Evolutionary conservation across 2,329 filamentous ascomycete genomes (phyloP).

Genomic region (Cladophialophora carrionii): DNA sequence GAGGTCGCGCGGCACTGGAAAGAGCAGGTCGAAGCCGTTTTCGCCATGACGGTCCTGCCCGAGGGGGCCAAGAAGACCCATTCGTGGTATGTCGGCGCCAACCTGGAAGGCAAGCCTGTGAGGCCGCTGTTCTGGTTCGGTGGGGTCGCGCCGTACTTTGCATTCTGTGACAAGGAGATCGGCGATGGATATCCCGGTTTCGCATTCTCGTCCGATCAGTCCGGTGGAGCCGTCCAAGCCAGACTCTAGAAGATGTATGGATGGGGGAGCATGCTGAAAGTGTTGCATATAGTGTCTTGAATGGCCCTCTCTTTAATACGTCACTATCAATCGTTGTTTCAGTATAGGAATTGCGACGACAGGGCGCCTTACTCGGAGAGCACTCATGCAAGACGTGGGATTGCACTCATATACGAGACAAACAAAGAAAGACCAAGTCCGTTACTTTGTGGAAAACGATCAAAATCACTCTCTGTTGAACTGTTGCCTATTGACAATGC

Average conservation of each 20-base stretch:
- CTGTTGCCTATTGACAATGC: conserved; percentile 18
- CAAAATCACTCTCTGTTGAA: not conserved
- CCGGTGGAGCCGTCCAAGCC: conserved; percentile 9
- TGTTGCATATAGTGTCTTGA: not conserved
- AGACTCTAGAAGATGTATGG: not conserved
- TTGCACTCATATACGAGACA: not conserved
- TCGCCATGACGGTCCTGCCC: conserved; percentile 54
- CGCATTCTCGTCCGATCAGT: conserved; percentile 13
- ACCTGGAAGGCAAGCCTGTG: conserved; percentile 55
- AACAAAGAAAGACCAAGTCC: not conserved
- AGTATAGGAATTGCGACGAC: not conserved
- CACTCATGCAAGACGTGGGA: not conserved
- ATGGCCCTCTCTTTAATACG: not conserved
- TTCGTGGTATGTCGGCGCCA: conserved; percentile 62
- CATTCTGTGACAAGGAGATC: conserved; percentile 25
- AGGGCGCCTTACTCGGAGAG: not conserved
- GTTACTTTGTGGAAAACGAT: not conserved
- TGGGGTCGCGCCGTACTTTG: conserved; percentile 22
- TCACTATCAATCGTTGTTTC: not conserved
- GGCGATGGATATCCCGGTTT: conserved; percentile 22
- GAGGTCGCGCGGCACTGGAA: conserved; percentile 56
- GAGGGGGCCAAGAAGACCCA: conserved; percentile 42
- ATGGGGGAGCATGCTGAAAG: not conserved
- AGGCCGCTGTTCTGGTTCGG: conserved; percentile 27
- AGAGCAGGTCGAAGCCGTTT: conserved; percentile 51